These are phyloP conservation scores for Biscogniauxia mediterranea DNA, from an alignment of 2,329 filamentous ascomycete genomes.

Conservation along the genomic window DNA sequence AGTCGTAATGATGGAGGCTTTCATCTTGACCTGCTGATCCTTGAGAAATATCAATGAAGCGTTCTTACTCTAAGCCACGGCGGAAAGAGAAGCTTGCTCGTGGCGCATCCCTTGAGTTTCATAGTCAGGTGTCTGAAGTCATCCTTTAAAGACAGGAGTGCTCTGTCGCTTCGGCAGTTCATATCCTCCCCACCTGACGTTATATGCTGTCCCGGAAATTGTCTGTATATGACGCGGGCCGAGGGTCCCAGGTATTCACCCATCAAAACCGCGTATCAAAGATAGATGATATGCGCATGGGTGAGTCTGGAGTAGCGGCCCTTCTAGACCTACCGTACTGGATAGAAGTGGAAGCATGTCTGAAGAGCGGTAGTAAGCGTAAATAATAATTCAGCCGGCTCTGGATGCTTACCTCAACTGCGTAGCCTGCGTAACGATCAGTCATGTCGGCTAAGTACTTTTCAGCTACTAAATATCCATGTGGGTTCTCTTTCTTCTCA, in stretches of 20 bases:
- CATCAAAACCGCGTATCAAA: slow-evolving; percentile 1
- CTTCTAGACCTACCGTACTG: background rate
- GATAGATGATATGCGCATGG: background rate
- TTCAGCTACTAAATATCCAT: no score
- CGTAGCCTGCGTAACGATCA: no score
- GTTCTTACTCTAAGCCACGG: background rate
- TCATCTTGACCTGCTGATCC: slow-evolving; percentile 27
- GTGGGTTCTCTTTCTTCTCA: no score
- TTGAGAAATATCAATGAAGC: background rate
- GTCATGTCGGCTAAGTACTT: no score
- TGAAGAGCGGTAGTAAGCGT: background rate
- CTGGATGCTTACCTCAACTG: background rate
- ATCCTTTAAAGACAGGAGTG: slow-evolving; percentile 13
- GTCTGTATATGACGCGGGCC: slow-evolving; percentile 20
- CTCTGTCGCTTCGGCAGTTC: slow-evolving; percentile 18
- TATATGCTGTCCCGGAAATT: slow-evolving; percentile 6
- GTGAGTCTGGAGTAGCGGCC: background rate
- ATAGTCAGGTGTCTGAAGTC: background rate
- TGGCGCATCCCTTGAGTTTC: slow-evolving; percentile 4
- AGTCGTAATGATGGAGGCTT: slow-evolving; percentile 26
- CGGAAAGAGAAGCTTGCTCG: slow-evolving; percentile 3
- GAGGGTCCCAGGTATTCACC: slow-evolving; percentile 10
- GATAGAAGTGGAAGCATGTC: background rate
- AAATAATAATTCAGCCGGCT: background rate
- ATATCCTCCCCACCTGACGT: slow-evolving; percentile 1